These are phyloP conservation scores for Beauveria australis DNA, from an alignment of 2,329 filamentous ascomycete genomes.

Conservation along the genomic window DNA sequence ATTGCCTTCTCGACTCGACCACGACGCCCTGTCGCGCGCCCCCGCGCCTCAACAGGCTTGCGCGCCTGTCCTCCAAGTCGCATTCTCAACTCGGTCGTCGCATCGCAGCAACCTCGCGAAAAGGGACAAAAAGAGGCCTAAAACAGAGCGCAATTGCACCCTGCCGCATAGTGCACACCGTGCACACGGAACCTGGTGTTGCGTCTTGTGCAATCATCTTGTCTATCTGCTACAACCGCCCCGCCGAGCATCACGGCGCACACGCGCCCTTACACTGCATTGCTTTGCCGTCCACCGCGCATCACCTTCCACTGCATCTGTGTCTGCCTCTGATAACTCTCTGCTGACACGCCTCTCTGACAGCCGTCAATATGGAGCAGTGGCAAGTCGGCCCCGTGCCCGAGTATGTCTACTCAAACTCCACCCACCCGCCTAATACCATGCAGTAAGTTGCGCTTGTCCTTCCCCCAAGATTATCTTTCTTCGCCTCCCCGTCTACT, in stretches of 20 bases:
- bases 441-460: slow-evolving; percentile 48
- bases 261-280: slow-evolving; percentile 4
- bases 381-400: slow-evolving; percentile 54
- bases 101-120: not conserved
- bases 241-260: slow-evolving; percentile 1
- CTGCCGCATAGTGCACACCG: not conserved
- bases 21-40: not conserved
- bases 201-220: slow-evolving; percentile 1
- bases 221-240: slow-evolving; percentile 1
- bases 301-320: not conserved
- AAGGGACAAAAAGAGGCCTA: too few species aligned
- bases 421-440: slow-evolving; percentile 45
- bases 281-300: not conserved
- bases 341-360: not conserved
- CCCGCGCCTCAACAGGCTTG: not conserved
- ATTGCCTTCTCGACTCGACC: not conserved
- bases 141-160: not conserved
- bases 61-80: not conserved
- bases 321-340: not conserved
- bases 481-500: not conserved
- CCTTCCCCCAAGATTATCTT: not conserved
- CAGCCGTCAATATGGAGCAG: slow-evolving; percentile 41
- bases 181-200: not conserved
- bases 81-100: not conserved
- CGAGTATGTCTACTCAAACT: slow-evolving; percentile 50